Conservation (phyloP, 306 rosid genomes). For the barrel medic (Medicago truncatula) region DNA sequence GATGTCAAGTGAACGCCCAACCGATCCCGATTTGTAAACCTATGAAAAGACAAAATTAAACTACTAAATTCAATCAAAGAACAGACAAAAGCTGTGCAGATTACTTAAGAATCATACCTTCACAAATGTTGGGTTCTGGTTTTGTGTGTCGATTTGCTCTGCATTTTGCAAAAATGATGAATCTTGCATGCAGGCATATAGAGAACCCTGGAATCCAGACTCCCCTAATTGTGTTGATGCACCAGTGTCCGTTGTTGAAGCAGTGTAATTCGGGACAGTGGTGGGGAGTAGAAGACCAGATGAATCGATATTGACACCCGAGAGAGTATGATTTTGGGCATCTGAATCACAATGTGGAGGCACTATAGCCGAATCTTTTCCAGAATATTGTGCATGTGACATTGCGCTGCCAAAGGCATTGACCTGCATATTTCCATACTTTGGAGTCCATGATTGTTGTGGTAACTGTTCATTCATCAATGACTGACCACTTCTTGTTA, state of each 20-base stretch:
- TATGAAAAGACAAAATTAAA: slow-evolving; percentile 49
- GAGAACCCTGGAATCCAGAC: slow-evolving; percentile 77
- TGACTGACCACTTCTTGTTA: slow-evolving; percentile 64
- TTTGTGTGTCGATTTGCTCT: slow-evolving; percentile 77
- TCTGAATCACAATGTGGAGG: slow-evolving; percentile 65
- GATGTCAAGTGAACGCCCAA: slow-evolving; percentile 93
- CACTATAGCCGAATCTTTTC: slow-evolving; percentile 67
- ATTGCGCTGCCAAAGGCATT: slow-evolving; percentile 59
- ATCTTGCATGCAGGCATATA: slow-evolving; percentile 72
- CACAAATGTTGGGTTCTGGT: slow-evolving; percentile 72
- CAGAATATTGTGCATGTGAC: slow-evolving; percentile 66
- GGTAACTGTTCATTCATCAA: slow-evolving; percentile 68
- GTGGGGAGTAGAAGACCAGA: slow-evolving; percentile 88
- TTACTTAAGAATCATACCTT: slow-evolving; percentile 58
- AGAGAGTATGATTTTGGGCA: slow-evolving; percentile 71
- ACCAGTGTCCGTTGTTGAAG: slow-evolving; percentile 68
- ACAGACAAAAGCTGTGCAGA: slow-evolving; percentile 17
- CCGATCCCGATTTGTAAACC: slow-evolving; percentile 87
- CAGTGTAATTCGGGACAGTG: slow-evolving; percentile 61
- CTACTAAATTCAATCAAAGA: slow-evolving; percentile 18
- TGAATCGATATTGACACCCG: slow-evolving; percentile 85
- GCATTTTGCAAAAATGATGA: slow-evolving; percentile 69
- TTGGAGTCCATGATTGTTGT: slow-evolving; percentile 66
- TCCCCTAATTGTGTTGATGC: slow-evolving; percentile 73
- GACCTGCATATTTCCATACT: slow-evolving; percentile 65